Base-by-base conservation (phyloP, 2,329 filamentous ascomycete genomes). In the Cryphonectria japonica region DNA sequence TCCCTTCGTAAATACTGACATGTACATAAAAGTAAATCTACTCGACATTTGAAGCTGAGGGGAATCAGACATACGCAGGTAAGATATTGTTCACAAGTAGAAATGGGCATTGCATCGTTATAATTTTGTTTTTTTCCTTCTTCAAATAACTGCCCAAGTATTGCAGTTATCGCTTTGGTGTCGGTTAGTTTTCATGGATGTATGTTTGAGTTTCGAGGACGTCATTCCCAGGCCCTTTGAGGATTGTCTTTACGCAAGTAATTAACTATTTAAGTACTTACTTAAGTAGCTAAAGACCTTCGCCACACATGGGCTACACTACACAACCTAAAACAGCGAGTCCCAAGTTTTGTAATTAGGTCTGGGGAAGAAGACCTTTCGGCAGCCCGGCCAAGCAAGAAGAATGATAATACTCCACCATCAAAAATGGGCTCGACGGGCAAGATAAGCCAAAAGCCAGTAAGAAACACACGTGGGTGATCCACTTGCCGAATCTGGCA, bases 381-480 rank as follows among this genome's bases (percentile, higher is more conserved):
- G 19, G 29, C 32, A 61, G 29, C 34, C 7, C 32, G 22, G 34
- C 32, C 34, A 61, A 2, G 29, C 26, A 16, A 29, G 26, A 37
- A 37, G 26, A 19, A 39, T 5, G 32, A 32, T 13, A 39, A 19
- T n/a, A 2, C 46, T n/a, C 22, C 46, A n/a, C 46, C 22, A n/a
- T 22, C 46, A 50, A n/a, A 50, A 50, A 9, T 19, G 46, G 46
- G 46, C 46, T n/a, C 46, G 19, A 39, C 59, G 32, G 59, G 59
- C 59, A 62, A 62, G 59, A 62, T 62, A 62, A 62, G 59, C 59
- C 46, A 62, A 8, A 62, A 32, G 59, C 59, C 59, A 62, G 37
- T 62, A 8, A n/a, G 29, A 39, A 39, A 8, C 32, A 62, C 59
- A 62, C 32, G 59, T 62, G 59, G 32, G 32, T 6, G 37, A 39